Base-by-base conservation (phyloP, 192 early-diverging fungal species). In the Entomortierella parvispora region DNA sequence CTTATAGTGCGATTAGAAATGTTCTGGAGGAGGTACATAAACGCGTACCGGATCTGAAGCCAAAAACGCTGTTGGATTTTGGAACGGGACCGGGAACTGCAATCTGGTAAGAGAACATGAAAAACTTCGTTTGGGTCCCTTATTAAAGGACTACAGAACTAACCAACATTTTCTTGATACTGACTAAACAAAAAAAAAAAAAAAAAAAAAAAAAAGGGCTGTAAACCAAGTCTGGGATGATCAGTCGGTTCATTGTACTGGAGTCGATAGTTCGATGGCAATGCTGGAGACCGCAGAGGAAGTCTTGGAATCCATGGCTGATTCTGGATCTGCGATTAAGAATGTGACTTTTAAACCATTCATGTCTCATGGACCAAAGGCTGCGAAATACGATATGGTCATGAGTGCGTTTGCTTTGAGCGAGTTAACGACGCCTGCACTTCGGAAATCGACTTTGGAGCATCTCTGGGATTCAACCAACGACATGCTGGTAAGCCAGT, bases 61-160 rank as follows among this genome's bases (percentile, higher is more conserved):
- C 93, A 0, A 68, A 42, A 28, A 80, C 68, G 8, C 71, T 94
- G 14, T 58, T 94, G 58, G 95, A 96, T 80, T 95, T 94, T 79
- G 95, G 92, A 23, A 86, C 86, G 0, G 95, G 95, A 5, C 92
- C 95, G 2, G 95, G 90, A n/a, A 90, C 92, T 6, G 92, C 83
- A 7, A 82, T 94, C 23, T 96, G 93, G 87, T 87, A 84, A 32
- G 56, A 25, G 37, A 5, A 12, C 5, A 12, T 12, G 12, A 40
- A 40, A 47, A 32, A 7, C 17, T 26, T 43, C 7, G 20, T 12
- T 8, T 8, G 26, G 29, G 11, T 63, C 10, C 7, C 0, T 40
- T 15, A 2, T n/a, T 52, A 3, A 10, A 50, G n/a, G 23, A 14
- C 3, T 46, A 4, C 10, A n/a, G 15, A n/a, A 14, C 22, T 2